phyloP scores from a whole-genome alignment of 345 rosid species.

The Dipteronia sinensis region DNA sequence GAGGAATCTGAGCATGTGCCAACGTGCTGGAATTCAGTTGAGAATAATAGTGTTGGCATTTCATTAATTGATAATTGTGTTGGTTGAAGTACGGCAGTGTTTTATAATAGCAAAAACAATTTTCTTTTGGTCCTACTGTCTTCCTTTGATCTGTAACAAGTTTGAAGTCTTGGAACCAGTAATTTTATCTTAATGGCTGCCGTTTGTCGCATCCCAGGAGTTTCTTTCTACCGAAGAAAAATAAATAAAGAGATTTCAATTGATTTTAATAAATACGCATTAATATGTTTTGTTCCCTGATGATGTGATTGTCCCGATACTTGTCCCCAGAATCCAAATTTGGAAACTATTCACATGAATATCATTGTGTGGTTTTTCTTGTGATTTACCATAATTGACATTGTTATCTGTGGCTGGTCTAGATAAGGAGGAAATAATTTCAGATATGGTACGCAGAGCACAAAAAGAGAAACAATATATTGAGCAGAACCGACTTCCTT shows the following conservation, averaged over 20 bases:
- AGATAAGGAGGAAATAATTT: constrained; percentile 13
- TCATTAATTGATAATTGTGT: background rate
- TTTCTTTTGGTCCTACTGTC: background rate
- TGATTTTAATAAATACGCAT: background rate
- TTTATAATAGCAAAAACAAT: background rate
- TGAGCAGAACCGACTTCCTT: background rate
- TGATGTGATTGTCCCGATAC: too few relatives aligned
- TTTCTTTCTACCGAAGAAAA: background rate
- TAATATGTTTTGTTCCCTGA: too few relatives aligned
- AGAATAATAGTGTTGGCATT: background rate
- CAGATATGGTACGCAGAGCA: background rate
- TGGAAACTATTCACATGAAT: background rate
- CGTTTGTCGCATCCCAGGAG: background rate
- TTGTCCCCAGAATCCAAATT: background rate
- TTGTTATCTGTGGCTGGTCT: background rate
- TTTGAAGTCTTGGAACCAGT: background rate
- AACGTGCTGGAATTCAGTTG: background rate
- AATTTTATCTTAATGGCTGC: background rate
- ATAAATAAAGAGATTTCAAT: background rate
- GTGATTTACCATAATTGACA: constrained; percentile 1
- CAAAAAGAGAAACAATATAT: constrained; percentile 17
- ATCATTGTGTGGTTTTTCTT: too few relatives aligned
- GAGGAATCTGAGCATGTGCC: background rate
- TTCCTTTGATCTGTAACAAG: background rate
- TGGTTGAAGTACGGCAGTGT: background rate